Conservation (phyloP, 768 basidiomycete genomes). For the Fomitopsis pulvina region DNA sequence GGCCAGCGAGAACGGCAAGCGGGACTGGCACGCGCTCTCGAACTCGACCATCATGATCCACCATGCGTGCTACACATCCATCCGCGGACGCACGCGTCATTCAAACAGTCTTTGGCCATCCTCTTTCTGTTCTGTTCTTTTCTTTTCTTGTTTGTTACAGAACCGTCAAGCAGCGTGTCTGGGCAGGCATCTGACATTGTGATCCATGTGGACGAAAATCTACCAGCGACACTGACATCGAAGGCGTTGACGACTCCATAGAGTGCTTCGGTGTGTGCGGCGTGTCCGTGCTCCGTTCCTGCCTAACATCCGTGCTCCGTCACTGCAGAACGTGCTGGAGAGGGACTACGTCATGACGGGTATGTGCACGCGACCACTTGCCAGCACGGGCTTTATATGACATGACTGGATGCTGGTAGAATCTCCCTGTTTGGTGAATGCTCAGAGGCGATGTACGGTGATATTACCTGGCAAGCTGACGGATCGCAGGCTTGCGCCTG, state of each 20-base stretch:
- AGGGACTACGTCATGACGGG: constrained; percentile 96
- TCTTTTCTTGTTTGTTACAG: too few species aligned
- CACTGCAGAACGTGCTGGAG: constrained; percentile 76
- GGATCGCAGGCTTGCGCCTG: too few species aligned
- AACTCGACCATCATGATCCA: constrained; percentile 99
- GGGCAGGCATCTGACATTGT: constrained; percentile 96
- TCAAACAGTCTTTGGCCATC: constrained; percentile 9
- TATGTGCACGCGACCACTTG: constrained; percentile 20
- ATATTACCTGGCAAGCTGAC: too few species aligned
- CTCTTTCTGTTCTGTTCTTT: too few species aligned
- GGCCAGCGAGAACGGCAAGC: constrained; percentile 84
- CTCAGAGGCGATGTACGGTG: too few species aligned
- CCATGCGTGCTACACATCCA: constrained; percentile 44
- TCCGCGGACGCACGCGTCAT: neutral
- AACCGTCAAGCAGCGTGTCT: constrained; percentile 93
- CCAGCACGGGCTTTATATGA: too few species aligned
- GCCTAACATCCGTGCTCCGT: neutral
- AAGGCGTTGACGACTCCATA: constrained; percentile 56
- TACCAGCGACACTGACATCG: constrained; percentile 66
- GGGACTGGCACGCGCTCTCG: constrained; percentile 87
- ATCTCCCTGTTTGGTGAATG: too few species aligned
- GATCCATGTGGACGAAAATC: constrained; percentile 95
- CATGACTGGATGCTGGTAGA: too few species aligned
- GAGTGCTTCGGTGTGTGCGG: constrained; percentile 68
- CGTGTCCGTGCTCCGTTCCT: neutral